Conservation (phyloP, 768 basidiomycete genomes). For the Tricholoma hemisulphureum region DNA sequence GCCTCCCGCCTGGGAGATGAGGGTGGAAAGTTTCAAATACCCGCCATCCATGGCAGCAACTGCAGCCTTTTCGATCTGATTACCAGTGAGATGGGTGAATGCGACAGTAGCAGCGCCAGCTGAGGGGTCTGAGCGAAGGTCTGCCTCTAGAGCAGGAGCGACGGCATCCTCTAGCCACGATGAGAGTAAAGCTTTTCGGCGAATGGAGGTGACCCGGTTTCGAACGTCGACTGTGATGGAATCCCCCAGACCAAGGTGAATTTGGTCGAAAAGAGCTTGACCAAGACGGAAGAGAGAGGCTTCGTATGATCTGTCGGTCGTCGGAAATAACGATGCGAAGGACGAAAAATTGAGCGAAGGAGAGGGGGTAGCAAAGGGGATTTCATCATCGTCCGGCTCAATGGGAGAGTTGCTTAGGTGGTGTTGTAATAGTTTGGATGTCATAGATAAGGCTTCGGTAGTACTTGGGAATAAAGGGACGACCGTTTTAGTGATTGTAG, state of each 20-base stretch:
- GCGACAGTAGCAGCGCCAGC: slow-evolving; percentile 48
- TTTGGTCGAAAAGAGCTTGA: slow-evolving; percentile 81
- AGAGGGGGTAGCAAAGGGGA: slow-evolving; percentile 69
- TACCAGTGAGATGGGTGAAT: slow-evolving; percentile 80
- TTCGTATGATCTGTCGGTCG: slow-evolving; percentile 69
- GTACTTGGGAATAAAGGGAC: slow-evolving; percentile 39
- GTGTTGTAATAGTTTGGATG: slow-evolving; percentile 68
- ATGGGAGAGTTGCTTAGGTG: slow-evolving; percentile 76
- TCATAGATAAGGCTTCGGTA: slow-evolving; percentile 37
- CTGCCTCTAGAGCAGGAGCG: slow-evolving; percentile 65
- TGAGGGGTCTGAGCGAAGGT: slow-evolving; percentile 45
- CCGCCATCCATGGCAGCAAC: slow-evolving; percentile 70
- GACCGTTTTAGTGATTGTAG: slow-evolving; percentile 51
- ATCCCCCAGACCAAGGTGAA: slow-evolving; percentile 60
- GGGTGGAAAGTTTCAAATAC: slow-evolving; percentile 82
- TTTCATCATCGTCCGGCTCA: slow-evolving; percentile 61
- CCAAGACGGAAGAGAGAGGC: slow-evolving; percentile 87
- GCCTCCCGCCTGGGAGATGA: slow-evolving; percentile 84
- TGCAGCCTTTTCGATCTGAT: slow-evolving; percentile 85
- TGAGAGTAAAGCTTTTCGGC: slow-evolving; percentile 77
- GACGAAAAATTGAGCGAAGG: slow-evolving; percentile 71
- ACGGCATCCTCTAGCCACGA: slow-evolving; percentile 82
- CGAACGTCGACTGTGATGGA: slow-evolving; percentile 60
- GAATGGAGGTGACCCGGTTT: slow-evolving; percentile 57
- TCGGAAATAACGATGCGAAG: slow-evolving; percentile 68